Percentiles rank a stretch among this genome's conserved stretches.
These are phyloP conservation scores for Cryptococcus sp. DNA, from an alignment of 1,284 basidiomycete genomes.

Conservation along the genomic window DNA sequence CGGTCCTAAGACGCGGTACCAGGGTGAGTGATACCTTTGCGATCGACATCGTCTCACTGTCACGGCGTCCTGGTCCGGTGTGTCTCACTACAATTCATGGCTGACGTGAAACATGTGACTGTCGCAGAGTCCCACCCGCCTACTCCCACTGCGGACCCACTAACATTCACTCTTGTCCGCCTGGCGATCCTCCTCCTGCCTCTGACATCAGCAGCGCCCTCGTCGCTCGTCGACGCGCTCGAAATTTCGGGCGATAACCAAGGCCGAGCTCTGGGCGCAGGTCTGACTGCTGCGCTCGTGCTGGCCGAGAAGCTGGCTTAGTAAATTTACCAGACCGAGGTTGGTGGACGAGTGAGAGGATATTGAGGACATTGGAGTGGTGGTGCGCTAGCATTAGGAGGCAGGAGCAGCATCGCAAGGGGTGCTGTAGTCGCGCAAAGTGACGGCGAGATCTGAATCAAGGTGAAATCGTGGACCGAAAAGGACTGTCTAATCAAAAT, in stretches of 20 bases:
- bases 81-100: too few species aligned
- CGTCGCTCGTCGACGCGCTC: constrained; percentile 41
- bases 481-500: too few species aligned
- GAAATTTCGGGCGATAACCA: constrained; percentile 45
- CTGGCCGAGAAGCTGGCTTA: constrained; percentile 38
- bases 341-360: too few species aligned
- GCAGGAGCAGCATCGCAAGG: too few species aligned
- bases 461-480: too few species aligned
- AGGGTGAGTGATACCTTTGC: constrained; percentile 22
- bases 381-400: too few species aligned
- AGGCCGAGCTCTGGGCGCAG: constrained; percentile 47
- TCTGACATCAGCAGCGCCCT: constrained; percentile 47
- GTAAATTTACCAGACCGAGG: too few species aligned
- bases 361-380: too few species aligned
- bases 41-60: too few species aligned
- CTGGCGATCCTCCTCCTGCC: constrained; percentile 46
- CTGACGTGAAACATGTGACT: neutral
- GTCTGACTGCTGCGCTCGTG: constrained; percentile 42
- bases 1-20: constrained; percentile 32
- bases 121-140: constrained; percentile 26
- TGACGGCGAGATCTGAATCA: too few species aligned
- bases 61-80: too few species aligned
- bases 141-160: constrained; percentile 41
- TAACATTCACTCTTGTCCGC: constrained; percentile 48
- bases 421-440: too few species aligned